Evolutionary conservation across 2,329 filamentous ascomycete species (phyloP).

Genomic region (Verticillium albo-atrum): DNA sequence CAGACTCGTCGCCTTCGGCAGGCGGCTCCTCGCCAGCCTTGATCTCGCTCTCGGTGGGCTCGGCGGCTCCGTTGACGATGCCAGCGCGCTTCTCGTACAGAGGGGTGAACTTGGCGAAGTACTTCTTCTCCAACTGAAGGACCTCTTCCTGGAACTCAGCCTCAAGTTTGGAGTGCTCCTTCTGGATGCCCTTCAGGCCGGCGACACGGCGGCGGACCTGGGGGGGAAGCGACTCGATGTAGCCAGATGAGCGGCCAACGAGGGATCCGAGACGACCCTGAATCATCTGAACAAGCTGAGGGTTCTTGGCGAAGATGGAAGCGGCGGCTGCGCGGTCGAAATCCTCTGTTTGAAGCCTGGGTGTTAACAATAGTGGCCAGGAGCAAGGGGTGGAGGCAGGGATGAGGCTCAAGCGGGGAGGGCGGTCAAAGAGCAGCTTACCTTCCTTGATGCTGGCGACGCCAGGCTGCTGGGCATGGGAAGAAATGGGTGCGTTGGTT

Average conservation of each 20-base stretch:
- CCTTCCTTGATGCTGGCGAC: conserved; percentile 97
- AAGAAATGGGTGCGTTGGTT: conserved; percentile 93
- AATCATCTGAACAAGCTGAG: conserved; percentile 93
- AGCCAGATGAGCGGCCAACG: conserved; percentile 92
- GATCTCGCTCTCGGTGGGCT: conserved; percentile 85
- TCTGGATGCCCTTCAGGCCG: conserved; percentile 95
- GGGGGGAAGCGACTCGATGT: conserved; percentile 90
- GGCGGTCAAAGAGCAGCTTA: conserved; percentile 39
- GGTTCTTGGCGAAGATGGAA: conserved; percentile 93
- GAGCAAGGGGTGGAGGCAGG: background rate
- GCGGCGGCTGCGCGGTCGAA: conserved; percentile 82
- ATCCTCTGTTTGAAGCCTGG: conserved; percentile 61
- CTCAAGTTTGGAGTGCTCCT: conserved; percentile 97
- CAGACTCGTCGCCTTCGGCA: conserved; percentile 61
- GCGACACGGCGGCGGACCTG: conserved; percentile 89
- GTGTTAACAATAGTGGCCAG: conserved; percentile 16
- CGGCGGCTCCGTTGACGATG: conserved; percentile 82
- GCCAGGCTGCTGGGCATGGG: conserved; percentile 91
- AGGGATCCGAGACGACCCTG: conserved; percentile 92
- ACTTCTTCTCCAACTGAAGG: conserved; percentile 97
- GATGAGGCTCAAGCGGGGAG: background rate
- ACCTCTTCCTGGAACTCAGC: conserved; percentile 98
- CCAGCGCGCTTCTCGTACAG: conserved; percentile 91
- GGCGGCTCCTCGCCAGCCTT: conserved; percentile 79
- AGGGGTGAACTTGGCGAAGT: conserved; percentile 97